A percentile compares a stretch with the other conserved stretches of the same genome.
phyloP scores from a whole-genome alignment of 169 alveolate genomes.

The Eimeria brunetti region DNA sequence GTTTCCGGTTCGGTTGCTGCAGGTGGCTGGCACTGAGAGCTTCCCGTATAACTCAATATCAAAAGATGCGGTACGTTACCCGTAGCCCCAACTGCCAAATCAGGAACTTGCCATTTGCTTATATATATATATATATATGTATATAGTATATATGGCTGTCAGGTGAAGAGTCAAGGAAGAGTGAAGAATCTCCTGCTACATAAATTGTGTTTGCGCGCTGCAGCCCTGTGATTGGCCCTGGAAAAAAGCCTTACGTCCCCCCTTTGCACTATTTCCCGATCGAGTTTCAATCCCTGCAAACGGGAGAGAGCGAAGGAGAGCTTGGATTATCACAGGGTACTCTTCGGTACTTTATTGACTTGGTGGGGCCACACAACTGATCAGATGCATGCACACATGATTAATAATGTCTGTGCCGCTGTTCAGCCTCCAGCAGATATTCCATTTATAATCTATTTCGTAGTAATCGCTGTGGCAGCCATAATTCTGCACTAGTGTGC shows the following conservation, averaged over 20 bases:
- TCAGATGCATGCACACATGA: not conserved
- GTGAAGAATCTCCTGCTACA: not conserved
- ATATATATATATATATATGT: not conserved
- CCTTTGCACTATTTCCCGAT: constrained; percentile 56
- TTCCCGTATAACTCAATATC: not conserved
- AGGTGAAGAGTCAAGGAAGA: not conserved
- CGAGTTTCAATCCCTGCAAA: constrained; percentile 38
- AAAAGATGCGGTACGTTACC: not conserved
- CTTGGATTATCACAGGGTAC: constrained; percentile 63
- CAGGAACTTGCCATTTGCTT: not conserved
- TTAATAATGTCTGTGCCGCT: not conserved
- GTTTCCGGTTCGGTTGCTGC: not conserved
- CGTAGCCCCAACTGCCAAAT: not conserved
- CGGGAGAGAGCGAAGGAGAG: constrained; percentile 30
- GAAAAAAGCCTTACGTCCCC: constrained; percentile 33
- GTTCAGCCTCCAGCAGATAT: not conserved
- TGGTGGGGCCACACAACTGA: constrained; percentile 28
- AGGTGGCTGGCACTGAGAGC: constrained; percentile 74
- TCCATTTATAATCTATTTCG: not conserved
- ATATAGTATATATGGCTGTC: not conserved
- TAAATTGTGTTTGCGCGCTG: not conserved
- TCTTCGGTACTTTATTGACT: constrained; percentile 41
- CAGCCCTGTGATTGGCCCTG: constrained; percentile 59
- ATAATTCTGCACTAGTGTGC: not conserved
- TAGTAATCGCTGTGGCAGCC: not conserved